A percentile compares a stretch with the other conserved stretches of the same genome.
Conservation (phyloP, 1,284 basidiomycete species). For the Mycena sp. region DNA sequence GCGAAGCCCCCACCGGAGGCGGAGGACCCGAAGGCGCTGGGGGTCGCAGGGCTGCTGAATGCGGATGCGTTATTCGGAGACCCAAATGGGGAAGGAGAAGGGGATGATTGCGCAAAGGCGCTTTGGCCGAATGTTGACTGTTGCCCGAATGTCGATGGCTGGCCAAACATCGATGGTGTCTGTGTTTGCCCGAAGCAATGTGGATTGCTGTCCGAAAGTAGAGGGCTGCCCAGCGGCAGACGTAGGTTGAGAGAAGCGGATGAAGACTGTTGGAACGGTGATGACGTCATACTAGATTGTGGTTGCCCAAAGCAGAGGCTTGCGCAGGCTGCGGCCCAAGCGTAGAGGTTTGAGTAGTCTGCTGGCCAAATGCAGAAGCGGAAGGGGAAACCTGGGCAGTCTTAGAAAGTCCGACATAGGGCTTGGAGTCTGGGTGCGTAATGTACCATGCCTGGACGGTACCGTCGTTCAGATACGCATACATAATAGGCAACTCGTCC, state of each 20-base stretch:
- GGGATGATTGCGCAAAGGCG: slow-evolving; percentile 18
- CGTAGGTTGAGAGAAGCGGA: not conserved
- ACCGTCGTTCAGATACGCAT: slow-evolving; percentile 84
- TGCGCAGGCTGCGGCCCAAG: too few relatives aligned
- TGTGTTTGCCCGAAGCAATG: slow-evolving; percentile 17
- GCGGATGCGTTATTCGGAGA: slow-evolving; percentile 20
- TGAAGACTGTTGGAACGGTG: slow-evolving; percentile 35
- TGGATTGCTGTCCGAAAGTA: slow-evolving; percentile 29
- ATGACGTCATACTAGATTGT: slow-evolving; percentile 28
- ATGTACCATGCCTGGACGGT: slow-evolving; percentile 82
- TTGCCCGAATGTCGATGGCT: too few relatives aligned
- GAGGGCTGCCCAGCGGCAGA: slow-evolving; percentile 11
- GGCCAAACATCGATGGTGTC: slow-evolving; percentile 31
- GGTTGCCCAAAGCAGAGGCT: not conserved
- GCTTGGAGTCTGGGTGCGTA: slow-evolving; percentile 60
- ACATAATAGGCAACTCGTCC: slow-evolving; percentile 69
- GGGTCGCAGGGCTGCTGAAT: slow-evolving; percentile 32
- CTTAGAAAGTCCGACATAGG: slow-evolving; percentile 66
- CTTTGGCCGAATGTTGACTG: too few relatives aligned
- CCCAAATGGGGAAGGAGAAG: slow-evolving; percentile 35
- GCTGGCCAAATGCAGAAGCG: slow-evolving; percentile 5
- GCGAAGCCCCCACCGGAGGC: slow-evolving; percentile 29
- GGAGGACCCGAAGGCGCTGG: slow-evolving; percentile 30
- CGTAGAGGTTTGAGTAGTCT: not conserved
- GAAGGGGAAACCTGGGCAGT: slow-evolving; percentile 13